phyloP scores from a whole-genome alignment of 352 stramenopile species.

The Phytophthora fragariaefolia region DNA sequence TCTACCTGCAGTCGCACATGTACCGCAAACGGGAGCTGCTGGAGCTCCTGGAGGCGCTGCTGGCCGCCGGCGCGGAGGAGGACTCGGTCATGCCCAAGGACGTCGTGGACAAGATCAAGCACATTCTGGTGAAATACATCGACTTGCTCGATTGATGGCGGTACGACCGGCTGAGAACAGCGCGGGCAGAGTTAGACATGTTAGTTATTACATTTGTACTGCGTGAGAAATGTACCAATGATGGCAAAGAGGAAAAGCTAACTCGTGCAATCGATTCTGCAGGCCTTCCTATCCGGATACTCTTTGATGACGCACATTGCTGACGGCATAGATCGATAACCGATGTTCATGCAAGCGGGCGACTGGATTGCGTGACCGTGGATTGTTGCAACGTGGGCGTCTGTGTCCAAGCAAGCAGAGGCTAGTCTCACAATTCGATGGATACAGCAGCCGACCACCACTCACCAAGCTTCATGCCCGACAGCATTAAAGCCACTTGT shows the following conservation, averaged over 20 bases:
- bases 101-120: conserved; percentile 43
- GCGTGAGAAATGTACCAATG: background rate
- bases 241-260: background rate
- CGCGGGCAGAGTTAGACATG: too few species aligned
- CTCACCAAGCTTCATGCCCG: background rate
- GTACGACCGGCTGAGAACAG: background rate
- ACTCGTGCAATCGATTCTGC: too few species aligned
- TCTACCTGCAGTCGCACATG: conserved; percentile 55
- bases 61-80: conserved; percentile 42
- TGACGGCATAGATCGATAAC: background rate
- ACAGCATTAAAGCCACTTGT: background rate
- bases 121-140: conserved; percentile 63
- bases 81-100: conserved; percentile 49
- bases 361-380: background rate
- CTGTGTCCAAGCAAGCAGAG: background rate
- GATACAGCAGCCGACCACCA: background rate
- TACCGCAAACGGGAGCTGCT: conserved; percentile 71
- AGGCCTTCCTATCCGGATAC: too few species aligned
- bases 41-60: conserved; percentile 54
- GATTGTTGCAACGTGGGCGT: background rate
- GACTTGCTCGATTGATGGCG: conserved; percentile 64
- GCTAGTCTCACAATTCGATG: background rate
- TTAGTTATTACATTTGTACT: background rate
- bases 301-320: too few species aligned
- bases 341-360: too few species aligned